phyloP scores from a whole-genome alignment of 148 eudicot genomes.

The Rhododendron kiyosumense region DNA sequence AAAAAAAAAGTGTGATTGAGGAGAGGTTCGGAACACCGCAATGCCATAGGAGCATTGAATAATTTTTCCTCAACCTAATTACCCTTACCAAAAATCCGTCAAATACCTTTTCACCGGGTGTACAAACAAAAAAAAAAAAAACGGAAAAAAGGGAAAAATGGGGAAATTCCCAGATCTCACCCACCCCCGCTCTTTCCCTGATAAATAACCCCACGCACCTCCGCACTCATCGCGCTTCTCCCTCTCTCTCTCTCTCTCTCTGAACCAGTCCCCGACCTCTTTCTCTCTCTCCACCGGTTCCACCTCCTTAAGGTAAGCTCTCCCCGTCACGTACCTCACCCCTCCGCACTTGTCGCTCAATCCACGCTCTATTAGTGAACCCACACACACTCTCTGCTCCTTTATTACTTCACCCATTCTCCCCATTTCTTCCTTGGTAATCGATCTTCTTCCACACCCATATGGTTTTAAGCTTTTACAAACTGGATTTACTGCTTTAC shows the following conservation, averaged over 20 bases:
- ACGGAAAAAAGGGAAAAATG: not conserved
- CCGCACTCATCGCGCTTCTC: not conserved
- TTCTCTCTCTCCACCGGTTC: not conserved
- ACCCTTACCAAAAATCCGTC: not conserved
- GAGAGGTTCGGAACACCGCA: no score
- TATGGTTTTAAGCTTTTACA: not conserved
- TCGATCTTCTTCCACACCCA: not conserved
- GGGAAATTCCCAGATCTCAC: slow-evolving; percentile 7
- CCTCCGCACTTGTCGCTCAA: not conserved
- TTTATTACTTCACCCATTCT: not conserved
- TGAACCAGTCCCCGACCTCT: not conserved
- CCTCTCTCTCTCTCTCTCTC: slow-evolving; percentile 1
- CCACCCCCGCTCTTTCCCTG: not conserved
- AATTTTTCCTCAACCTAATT: no score
- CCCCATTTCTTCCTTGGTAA: not conserved
- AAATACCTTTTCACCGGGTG: no score
- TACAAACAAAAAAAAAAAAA: no score
- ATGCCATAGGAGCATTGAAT: no score
- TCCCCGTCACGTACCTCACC: not conserved
- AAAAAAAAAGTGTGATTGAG: no score
- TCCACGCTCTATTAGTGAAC: no score
- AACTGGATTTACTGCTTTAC: not conserved
- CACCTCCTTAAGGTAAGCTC: slow-evolving; percentile 17
- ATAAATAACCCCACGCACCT: slow-evolving; percentile 9
- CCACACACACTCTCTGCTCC: not conserved